Base-by-base conservation (phyloP, 495 filamentous ascomycete genomes). In the Lentithecium fluviatile region DNA sequence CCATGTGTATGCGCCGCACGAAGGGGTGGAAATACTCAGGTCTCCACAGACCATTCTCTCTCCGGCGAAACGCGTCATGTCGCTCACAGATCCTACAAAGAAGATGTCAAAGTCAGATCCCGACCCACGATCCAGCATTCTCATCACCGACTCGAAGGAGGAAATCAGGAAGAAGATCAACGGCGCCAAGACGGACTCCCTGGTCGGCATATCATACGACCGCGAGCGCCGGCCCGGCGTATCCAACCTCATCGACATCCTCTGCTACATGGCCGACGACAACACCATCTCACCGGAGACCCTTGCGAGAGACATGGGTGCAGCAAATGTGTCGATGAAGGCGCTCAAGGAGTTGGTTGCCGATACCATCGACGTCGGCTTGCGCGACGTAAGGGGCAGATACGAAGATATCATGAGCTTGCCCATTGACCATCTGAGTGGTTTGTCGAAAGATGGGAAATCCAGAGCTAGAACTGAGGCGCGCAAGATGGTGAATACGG, bases 101-200 rank as follows among this genome's bases (percentile, higher is more conserved):
- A 98, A 98, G 66, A 98, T 98, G 94, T 95, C 90, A 46, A 98
- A 98, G 73, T 96, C 91, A 2, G 81, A 90, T 66, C 53, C 73
- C 1, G 80, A 88, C 62, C 73, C 77, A n/a, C 76, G 76, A 19
- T 95, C 90, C 12, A 78, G 88, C 24, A 94, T 98, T 62, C 76
- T 93, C 15, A 80, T 98, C 53, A 91, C 84, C n/a, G 88, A 95
- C 58, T 69, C 77, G 1, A 68, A 79, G 2, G 71, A 79, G 1
- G 72, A 76, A 0, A 90, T 97, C 60, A 60, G 70, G 2, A 70
- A 71, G 42, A 95, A 95, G 71, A 75, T 97, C 63, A 82, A 73
- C 53, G 67, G 73, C 12, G 90, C 94, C 26, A 69, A 91, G n/a
- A 97, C 94, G 20, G 94, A 98, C 70, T 84, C 79, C 0, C 58